Evolutionary conservation across 257 asterid species (phyloP), one percentile per base, ranked within the genome.

Genomic region (Solanum sejunctum): DNA sequence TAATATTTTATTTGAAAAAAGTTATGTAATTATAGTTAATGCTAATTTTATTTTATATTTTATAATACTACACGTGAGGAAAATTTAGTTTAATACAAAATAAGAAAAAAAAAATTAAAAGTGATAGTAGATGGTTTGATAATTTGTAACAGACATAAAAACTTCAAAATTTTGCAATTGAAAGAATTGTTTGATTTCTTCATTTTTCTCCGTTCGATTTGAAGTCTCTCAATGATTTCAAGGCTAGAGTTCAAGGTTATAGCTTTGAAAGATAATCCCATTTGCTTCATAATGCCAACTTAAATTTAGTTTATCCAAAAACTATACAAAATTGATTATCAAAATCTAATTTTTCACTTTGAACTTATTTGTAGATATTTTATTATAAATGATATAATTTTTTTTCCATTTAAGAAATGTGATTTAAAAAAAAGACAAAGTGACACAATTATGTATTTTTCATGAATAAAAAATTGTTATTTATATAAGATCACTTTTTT

Each of bases 131-230:
- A 58, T 10, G 66, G n/a, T 58, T 26, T 26, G 13, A 58, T 12
- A 36, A 92, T 92, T 72, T 94, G 45, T 71, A 96, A 86, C 85
- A 94, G 82, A 86, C 98, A 94, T 49, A 94, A 84, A 70, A 92
- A 89, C 72, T 91, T 88, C 88, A 93, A 87, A 88, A 90, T 90
- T 84, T 90, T 84, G 95, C 97, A 94, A 83, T 82, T 23, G 86
- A 67, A 92, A 81, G 70, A 92, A 82, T 71, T 84, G 84, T 47
- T 90, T 57, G 87, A 92, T 43, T 87, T 85, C 96, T 56, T 88
- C 93, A 45, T 86, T 93, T 85, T 83, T 84, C 69, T 88, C 87
- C 28, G 84, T 85, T 58, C 15, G 1, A 58, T 0, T 58, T 58
- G 66, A 10, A 9, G 28, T n/a, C 15, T 58, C 66, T 82, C 9